phyloP scores from a whole-genome alignment of 139 green algal species.

The Chlamydomonas sphaeroides region DNA sequence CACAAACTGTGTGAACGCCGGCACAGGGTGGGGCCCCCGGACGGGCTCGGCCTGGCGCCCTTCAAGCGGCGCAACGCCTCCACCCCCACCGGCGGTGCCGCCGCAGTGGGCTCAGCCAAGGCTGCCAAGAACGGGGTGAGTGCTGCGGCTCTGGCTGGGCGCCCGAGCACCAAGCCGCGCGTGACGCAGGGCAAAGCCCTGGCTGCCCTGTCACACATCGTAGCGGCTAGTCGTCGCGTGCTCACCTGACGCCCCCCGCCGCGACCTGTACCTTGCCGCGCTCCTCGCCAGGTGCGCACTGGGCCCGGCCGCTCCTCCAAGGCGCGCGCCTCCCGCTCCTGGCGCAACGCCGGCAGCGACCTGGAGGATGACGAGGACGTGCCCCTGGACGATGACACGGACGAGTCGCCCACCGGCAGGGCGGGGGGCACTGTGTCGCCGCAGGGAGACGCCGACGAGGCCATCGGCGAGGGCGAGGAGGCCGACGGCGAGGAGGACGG shows the following conservation, averaged over 20 bases:
- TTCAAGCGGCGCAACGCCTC: constrained; percentile 41
- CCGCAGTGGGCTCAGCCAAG: too few species aligned
- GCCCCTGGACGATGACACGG: neutral
- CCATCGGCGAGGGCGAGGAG: neutral
- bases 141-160: too few species aligned
- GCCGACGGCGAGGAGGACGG: constrained; percentile 25
- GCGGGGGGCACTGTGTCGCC: neutral
- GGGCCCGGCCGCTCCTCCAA: constrained; percentile 30
- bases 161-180: too few species aligned
- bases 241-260: too few species aligned
- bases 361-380: constrained; percentile 25
- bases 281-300: constrained; percentile 3
- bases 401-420: neutral
- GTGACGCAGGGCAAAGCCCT: too few species aligned
- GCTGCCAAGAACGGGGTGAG: too few species aligned
- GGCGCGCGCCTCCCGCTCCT: constrained; percentile 16
- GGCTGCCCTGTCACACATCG: too few species aligned
- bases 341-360: constrained; percentile 34
- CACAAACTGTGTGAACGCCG: too few species aligned
- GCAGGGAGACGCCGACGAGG: neutral
- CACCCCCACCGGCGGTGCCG: too few species aligned
- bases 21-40: constrained; percentile 11
- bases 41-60: constrained; percentile 38
- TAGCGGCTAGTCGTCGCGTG: too few species aligned
- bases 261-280: neutral